phyloP scores from a whole-genome alignment of 257 asterid genomes.

The Eustoma russellianum region DNA sequence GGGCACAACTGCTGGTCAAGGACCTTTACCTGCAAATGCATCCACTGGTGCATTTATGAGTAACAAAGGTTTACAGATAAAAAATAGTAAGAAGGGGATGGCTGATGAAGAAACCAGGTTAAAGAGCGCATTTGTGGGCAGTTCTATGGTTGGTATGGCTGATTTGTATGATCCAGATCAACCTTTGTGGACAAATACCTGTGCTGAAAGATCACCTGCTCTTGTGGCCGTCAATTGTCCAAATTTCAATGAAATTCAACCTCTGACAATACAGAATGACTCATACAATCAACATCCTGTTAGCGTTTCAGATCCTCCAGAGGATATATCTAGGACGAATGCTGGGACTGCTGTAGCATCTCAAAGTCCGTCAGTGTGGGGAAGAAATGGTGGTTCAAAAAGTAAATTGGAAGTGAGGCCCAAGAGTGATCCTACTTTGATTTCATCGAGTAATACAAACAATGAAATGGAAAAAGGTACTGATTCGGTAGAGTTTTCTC shows the following conservation, averaged over 20 bases:
- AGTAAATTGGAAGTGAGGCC: constrained; percentile 36
- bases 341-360: constrained; percentile 33
- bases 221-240: constrained; percentile 38
- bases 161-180: constrained; percentile 98
- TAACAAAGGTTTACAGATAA: constrained; percentile 38
- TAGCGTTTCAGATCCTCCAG: constrained; percentile 39
- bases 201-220: constrained; percentile 54
- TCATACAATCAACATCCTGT: constrained; percentile 26
- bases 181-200: constrained; percentile 76
- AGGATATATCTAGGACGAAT: constrained; percentile 31
- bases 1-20: constrained; percentile 30
- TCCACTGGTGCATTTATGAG: constrained; percentile 37
- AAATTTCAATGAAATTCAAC: constrained; percentile 36
- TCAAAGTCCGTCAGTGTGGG: constrained; percentile 71
- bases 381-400: constrained; percentile 50
- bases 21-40: constrained; percentile 36
- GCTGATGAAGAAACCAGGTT: constrained; percentile 42
- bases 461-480: constrained; percentile 28
- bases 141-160: constrained; percentile 48
- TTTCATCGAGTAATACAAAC: constrained; percentile 31
- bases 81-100: constrained; percentile 43
- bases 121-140: constrained; percentile 41
- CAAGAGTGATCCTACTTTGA: constrained; percentile 33
- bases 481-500: constrained; percentile 27
- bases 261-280: constrained; percentile 29